phyloP scores from a whole-genome alignment of 1,284 basidiomycete species.

The Cutaneotrichosporon curvatum region DNA sequence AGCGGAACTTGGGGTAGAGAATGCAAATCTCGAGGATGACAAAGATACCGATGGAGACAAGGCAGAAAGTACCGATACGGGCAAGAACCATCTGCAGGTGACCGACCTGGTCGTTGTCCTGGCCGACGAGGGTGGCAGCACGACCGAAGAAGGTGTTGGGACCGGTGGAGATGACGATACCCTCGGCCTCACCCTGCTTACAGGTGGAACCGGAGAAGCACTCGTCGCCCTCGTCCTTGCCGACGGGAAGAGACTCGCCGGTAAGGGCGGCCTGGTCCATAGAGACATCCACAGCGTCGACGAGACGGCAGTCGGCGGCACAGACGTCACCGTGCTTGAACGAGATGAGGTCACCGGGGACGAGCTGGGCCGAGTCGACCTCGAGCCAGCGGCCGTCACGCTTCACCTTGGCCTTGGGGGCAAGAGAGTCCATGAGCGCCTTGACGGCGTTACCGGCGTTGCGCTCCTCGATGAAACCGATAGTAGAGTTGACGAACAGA shows the following conservation, averaged over 20 bases:
- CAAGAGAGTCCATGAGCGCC: conserved; percentile 97
- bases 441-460: conserved; percentile 98
- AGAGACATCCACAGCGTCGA: conserved; percentile 88
- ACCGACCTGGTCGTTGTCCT: conserved; percentile 91
- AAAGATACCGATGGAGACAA: conserved; percentile 88
- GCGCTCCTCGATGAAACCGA: conserved; percentile 97
- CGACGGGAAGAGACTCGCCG: conserved; percentile 85
- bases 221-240: conserved; percentile 87
- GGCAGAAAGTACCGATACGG: conserved; percentile 91
- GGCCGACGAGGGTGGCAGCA: conserved; percentile 88
- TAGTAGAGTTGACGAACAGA: conserved; percentile 87
- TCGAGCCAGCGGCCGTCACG: conserved; percentile 77
- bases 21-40: conserved; percentile 82
- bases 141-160: conserved; percentile 94
- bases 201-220: conserved; percentile 97
- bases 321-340: conserved; percentile 99
- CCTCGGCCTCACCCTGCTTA: conserved; percentile 95
- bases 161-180: conserved; percentile 92
- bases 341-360: conserved; percentile 87
- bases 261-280: conserved; percentile 96
- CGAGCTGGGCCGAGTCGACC: conserved; percentile 78
- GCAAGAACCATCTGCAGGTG: conserved; percentile 97
- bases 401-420: conserved; percentile 89
- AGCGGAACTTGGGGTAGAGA: conserved; percentile 79
- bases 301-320: conserved; percentile 89